Evolutionary conservation across 257 asterid species (phyloP).

Genomic region (Rehmannia glutinosa): DNA sequence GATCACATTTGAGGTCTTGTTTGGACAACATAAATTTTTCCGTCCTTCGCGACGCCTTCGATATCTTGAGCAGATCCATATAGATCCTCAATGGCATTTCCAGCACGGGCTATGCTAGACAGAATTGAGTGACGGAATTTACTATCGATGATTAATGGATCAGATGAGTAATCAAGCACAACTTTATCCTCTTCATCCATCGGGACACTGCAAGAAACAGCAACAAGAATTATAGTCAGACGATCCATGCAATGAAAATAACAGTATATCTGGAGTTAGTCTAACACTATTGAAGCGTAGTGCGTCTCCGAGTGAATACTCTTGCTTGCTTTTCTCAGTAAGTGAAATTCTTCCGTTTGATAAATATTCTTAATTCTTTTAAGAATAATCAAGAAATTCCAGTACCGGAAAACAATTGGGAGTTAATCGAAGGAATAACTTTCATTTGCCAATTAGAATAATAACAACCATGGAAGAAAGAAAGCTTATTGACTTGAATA

Average conservation of each 20-base stretch:
- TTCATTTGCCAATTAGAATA: too few species aligned
- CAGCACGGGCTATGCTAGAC: conserved; percentile 79
- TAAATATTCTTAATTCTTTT: not conserved
- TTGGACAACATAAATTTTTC: conserved; percentile 88
- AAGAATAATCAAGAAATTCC: too few species aligned
- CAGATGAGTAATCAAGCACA: conserved; percentile 78
- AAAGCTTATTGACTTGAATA: not conserved
- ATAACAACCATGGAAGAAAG: not conserved
- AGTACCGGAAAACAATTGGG: not conserved
- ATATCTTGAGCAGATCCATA: conserved; percentile 92
- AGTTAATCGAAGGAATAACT: not conserved
- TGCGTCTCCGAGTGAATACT: not conserved
- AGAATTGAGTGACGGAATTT: conserved; percentile 68
- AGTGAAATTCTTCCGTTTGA: not conserved
- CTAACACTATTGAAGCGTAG: not conserved
- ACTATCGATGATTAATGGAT: conserved; percentile 50
- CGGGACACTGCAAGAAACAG: conserved; percentile 66
- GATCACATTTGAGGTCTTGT: conserved; percentile 93
- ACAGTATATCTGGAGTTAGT: not conserved
- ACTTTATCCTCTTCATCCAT: conserved; percentile 93
- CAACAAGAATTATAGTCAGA: not conserved
- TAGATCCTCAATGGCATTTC: conserved; percentile 76
- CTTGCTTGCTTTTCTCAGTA: not conserved
- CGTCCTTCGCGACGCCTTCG: conserved; percentile 92
- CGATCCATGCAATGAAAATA: not conserved